Evolutionary conservation across 176 grass and related monocot genomes (phyloP).

Genomic region (Microstegium vimineum): DNA sequence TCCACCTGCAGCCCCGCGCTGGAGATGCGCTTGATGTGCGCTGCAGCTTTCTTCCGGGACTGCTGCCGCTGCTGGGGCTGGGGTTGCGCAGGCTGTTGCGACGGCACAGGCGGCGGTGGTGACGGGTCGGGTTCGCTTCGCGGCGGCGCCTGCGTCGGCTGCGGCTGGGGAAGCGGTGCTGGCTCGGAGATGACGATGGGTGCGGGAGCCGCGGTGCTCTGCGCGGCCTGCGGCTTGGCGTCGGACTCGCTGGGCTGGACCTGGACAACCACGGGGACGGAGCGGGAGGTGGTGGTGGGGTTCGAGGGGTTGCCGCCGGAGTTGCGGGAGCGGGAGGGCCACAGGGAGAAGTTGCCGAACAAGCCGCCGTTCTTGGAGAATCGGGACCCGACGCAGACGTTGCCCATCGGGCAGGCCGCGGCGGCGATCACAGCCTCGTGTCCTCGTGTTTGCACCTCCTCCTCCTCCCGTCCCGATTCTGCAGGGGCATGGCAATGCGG

Average conservation of each 20-base stretch:
- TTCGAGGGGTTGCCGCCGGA: constrained; percentile 3
- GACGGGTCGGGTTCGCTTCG: not conserved
- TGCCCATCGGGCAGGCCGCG: constrained; percentile 40
- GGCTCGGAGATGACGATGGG: constrained; percentile 43
- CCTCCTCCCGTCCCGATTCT: not conserved
- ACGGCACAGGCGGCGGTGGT: not conserved
- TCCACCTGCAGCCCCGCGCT: constrained; percentile 48
- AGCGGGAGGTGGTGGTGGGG: constrained; percentile 36
- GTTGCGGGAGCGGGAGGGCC: constrained; percentile 5
- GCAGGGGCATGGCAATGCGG: constrained; percentile 32
- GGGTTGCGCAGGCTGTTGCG: not conserved
- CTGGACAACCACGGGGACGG: constrained; percentile 38
- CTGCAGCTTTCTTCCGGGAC: constrained; percentile 20
- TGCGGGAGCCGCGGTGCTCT: constrained; percentile 1
- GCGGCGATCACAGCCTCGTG: not conserved
- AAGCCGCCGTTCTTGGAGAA: constrained; percentile 42
- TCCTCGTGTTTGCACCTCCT: not conserved
- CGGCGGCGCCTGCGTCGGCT: not conserved
- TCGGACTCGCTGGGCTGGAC: constrained; percentile 26
- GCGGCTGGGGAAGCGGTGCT: not conserved
- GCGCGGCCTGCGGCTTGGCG: not conserved
- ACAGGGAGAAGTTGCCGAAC: constrained; percentile 34
- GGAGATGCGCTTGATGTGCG: constrained; percentile 57
- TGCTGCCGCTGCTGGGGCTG: constrained; percentile 3
- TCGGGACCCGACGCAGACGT: constrained; percentile 37